A percentile compares a stretch with the other conserved stretches of the same genome.
These are phyloP conservation scores for Mariannaea elegans DNA, from an alignment of 2,329 filamentous ascomycete genomes.

Conservation along the genomic window DNA sequence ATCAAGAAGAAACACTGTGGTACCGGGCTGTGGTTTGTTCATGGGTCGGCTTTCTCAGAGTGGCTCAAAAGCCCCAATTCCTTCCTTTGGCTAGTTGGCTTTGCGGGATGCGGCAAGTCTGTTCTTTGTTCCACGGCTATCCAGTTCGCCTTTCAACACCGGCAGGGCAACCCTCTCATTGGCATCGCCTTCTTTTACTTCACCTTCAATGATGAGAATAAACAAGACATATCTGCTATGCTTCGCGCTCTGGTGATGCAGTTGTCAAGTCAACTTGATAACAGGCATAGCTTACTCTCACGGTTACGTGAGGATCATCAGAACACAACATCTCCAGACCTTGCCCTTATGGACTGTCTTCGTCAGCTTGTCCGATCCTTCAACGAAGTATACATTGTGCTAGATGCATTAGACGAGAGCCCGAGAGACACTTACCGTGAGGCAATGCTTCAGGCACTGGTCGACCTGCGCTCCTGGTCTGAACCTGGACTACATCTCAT, in stretches of 20 bases:
- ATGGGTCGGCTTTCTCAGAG: conserved; percentile 28
- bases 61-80: conserved; percentile 43
- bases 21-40: conserved; percentile 48
- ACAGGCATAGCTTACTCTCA: conserved; percentile 26
- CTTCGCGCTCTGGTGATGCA: conserved; percentile 47
- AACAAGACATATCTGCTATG: conserved; percentile 44
- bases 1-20: conserved; percentile 42
- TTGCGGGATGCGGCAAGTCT: conserved; percentile 52
- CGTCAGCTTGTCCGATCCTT: conserved; percentile 38
- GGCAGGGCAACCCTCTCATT: conserved; percentile 28
- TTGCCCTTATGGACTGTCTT: conserved; percentile 34
- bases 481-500: conserved; percentile 41
- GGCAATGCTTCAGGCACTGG: conserved; percentile 38
- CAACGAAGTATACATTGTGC: conserved; percentile 44
- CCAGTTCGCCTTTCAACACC: conserved; percentile 37
- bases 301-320: conserved; percentile 27
- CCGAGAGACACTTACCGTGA: conserved; percentile 36
- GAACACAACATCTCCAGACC: conserved; percentile 26
- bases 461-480: conserved; percentile 35
- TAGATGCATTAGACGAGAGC: conserved; percentile 51
- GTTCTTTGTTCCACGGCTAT: conserved; percentile 49
- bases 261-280: conserved; percentile 40
- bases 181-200: conserved; percentile 52
- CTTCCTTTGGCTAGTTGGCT: conserved; percentile 51
- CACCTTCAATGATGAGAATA: conserved; percentile 46